Percentiles rank a stretch among this genome's conserved stretches.
phyloP scores from a whole-genome alignment of 176 grass and related monocot species.

The Eragrostis nindensis region DNA sequence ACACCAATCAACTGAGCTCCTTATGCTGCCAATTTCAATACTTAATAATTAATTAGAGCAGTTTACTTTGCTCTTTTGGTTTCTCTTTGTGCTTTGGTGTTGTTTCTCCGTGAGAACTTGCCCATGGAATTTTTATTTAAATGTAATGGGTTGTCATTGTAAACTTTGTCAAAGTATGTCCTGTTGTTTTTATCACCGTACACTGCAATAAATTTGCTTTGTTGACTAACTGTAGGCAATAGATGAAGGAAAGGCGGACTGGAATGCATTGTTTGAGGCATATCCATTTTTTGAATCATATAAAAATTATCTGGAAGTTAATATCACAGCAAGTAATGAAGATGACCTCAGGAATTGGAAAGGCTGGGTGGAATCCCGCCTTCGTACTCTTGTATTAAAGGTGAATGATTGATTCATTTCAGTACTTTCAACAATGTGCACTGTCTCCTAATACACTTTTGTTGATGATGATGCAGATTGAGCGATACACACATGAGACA shows the following conservation, averaged over 20 bases:
- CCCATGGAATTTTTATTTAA: background rate
- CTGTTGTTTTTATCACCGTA: background rate
- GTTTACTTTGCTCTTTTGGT: background rate
- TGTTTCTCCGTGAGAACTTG: background rate
- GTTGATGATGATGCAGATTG: constrained; percentile 58
- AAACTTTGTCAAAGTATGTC: background rate
- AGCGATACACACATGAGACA: constrained; percentile 65
- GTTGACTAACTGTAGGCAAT: constrained; percentile 54
- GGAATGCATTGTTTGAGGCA: constrained; percentile 70
- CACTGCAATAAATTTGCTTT: background rate
- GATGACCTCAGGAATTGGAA: constrained; percentile 93
- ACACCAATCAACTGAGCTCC: background rate
- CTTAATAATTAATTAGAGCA: background rate
- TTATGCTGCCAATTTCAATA: background rate
- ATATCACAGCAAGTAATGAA: constrained; percentile 76
- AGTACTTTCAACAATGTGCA: constrained; percentile 31
- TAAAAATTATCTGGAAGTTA: constrained; percentile 82
- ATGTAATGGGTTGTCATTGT: background rate
- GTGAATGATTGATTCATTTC: constrained; percentile 40
- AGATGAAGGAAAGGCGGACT: constrained; percentile 69
- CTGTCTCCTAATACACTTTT: constrained; percentile 18
- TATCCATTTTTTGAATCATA: constrained; percentile 95
- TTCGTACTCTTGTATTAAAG: constrained; percentile 87
- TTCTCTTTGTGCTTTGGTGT: background rate
- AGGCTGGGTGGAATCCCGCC: constrained; percentile 93